Evolutionary conservation across 176 grass and related monocot genomes (phyloP).

Genomic region (Tuctoria greenei): DNA sequence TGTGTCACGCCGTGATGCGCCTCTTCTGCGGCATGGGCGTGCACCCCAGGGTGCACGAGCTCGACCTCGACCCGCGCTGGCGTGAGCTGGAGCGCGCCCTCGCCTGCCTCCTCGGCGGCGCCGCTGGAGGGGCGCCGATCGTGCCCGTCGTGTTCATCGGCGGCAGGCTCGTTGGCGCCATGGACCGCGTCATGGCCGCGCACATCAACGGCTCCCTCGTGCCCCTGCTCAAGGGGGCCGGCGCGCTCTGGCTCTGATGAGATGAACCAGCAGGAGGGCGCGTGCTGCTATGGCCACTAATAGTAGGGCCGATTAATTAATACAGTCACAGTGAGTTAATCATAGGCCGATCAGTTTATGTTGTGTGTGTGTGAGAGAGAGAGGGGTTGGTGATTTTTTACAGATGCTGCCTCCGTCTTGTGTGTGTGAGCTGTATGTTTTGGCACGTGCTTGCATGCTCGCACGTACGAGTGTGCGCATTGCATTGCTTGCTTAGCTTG

Average conservation of each 20-base stretch:
- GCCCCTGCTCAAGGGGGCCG: constrained; percentile 90
- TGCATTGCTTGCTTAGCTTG: constrained; percentile 14
- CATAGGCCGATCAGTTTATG: constrained; percentile 29
- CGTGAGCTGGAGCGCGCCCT: constrained; percentile 80
- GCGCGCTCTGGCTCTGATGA: constrained; percentile 88
- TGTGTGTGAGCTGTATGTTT: constrained; percentile 28
- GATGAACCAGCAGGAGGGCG: too few species aligned
- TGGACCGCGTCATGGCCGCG: constrained; percentile 94
- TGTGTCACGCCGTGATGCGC: constrained; percentile 99
- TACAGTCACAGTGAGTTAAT: constrained; percentile 44
- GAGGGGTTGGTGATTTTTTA: constrained; percentile 59
- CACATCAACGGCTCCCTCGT: constrained; percentile 96
- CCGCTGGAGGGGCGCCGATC: constrained; percentile 15
- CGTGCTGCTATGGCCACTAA: background rate
- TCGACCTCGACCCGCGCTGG: constrained; percentile 77
- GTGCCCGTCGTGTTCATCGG: constrained; percentile 88
- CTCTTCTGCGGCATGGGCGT: constrained; percentile 99
- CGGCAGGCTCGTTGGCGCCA: constrained; percentile 86
- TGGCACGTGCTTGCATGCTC: constrained; percentile 19
- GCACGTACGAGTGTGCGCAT: background rate
- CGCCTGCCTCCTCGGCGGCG: constrained; percentile 52
- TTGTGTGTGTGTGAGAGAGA: constrained; percentile 25
- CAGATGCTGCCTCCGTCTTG: constrained; percentile 51
- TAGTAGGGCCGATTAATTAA: constrained; percentile 31
- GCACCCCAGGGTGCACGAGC: constrained; percentile 82